Percentiles rank a stretch among this genome's conserved stretches.
phyloP scores from a whole-genome alignment of 192 early-diverging fungal species.

The Powellomyces hirtus region DNA sequence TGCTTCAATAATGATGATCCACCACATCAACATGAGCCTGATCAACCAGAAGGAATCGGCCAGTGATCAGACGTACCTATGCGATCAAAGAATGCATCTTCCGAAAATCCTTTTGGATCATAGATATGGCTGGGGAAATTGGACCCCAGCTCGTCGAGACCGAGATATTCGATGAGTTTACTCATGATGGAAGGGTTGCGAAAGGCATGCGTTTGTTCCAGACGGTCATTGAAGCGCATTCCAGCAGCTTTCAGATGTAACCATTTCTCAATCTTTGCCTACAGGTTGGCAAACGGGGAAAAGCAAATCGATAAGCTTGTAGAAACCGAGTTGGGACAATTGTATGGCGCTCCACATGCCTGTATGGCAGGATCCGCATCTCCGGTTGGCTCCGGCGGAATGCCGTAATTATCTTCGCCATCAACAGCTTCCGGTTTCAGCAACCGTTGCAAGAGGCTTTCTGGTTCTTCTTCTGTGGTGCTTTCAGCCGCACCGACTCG shows the following conservation, averaged over 20 bases:
- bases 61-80: conserved; percentile 57
- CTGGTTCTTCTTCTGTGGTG: background rate
- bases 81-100: conserved; percentile 57
- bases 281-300: too few species aligned
- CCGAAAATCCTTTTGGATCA: conserved; percentile 66
- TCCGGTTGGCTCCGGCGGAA: conserved; percentile 51
- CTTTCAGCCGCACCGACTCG: background rate
- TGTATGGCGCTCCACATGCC: too few species aligned
- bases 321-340: too few species aligned
- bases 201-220: conserved; percentile 83
- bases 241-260: conserved; percentile 63
- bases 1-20: background rate
- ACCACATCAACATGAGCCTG: background rate
- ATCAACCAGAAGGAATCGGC: too few species aligned
- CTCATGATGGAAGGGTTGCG: conserved; percentile 89
- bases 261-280: conserved; percentile 79
- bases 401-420: conserved; percentile 54
- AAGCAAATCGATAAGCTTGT: background rate
- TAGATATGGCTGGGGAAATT: conserved; percentile 71
- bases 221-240: conserved; percentile 75
- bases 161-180: conserved; percentile 80
- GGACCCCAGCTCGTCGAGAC: conserved; percentile 77
- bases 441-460: background rate
- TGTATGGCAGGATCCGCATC: conserved; percentile 63
- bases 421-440: background rate